Percentiles rank a stretch among this genome's conserved stretches.
These are phyloP conservation scores for Clarkia xantiana DNA, from an alignment of 345 rosid species.

Conservation along the genomic window DNA sequence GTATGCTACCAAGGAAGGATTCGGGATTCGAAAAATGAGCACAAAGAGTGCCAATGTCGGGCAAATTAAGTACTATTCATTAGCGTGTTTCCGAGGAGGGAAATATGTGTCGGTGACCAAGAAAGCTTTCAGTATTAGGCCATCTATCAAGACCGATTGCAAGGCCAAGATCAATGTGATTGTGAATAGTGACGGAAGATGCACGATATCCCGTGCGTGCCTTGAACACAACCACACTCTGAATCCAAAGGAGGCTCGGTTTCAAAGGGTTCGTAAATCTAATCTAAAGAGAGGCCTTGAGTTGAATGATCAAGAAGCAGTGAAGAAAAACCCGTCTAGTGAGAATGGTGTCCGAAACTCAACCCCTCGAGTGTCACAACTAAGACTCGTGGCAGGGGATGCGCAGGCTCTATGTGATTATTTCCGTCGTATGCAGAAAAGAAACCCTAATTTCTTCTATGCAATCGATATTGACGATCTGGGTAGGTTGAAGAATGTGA, in stretches of 20 bases:
- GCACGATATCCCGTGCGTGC: conserved; percentile 21
- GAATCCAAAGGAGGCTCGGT: conserved; percentile 14
- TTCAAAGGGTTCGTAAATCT: conserved; percentile 1
- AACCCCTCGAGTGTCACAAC: conserved; percentile 5
- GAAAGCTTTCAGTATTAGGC: conserved; percentile 1
- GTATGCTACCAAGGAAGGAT: conserved; percentile 10
- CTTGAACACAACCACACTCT: conserved; percentile 34
- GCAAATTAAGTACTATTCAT: conserved; percentile 7
- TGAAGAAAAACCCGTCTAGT: conserved; percentile 7
- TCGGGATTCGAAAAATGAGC: conserved; percentile 12
- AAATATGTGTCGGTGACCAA: neutral
- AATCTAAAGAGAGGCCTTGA: conserved; percentile 18
- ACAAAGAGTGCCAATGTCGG: conserved; percentile 7
- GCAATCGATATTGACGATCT: conserved; percentile 22
- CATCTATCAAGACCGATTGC: conserved; percentile 24
- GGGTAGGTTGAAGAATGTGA: conserved; percentile 21
- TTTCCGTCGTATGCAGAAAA: conserved; percentile 24
- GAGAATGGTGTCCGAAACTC: conserved; percentile 14
- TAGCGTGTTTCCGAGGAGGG: conserved; percentile 10
- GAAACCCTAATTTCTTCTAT: conserved; percentile 26
- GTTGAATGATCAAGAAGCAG: neutral
- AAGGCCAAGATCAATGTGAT: conserved; percentile 36
- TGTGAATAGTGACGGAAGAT: conserved; percentile 25
- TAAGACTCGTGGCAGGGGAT: conserved; percentile 19
- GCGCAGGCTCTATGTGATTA: conserved; percentile 17